A percentile compares a stretch with the other conserved stretches of the same genome.
phyloP scores from a whole-genome alignment of 192 early-diverging fungal species.

The Backusella australiensis region DNA sequence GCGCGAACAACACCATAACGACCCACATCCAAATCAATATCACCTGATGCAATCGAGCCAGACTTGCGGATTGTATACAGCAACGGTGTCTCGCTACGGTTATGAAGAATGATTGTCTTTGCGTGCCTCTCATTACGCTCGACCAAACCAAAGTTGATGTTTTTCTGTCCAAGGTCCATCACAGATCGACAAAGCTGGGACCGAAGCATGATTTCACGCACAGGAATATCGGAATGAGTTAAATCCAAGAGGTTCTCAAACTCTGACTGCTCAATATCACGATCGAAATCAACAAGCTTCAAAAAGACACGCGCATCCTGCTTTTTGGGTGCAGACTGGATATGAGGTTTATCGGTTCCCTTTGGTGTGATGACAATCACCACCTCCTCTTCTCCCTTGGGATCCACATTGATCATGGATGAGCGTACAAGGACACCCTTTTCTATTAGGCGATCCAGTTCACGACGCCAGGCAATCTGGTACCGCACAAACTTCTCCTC shows the following conservation, averaged over 20 bases:
- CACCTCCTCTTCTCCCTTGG: conserved; percentile 63
- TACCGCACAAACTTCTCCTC: conserved; percentile 76
- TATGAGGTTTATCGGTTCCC: conserved; percentile 49
- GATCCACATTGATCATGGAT: conserved; percentile 59
- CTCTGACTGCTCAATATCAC: conserved; percentile 76
- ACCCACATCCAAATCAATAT: conserved; percentile 77
- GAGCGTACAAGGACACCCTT: conserved; percentile 67
- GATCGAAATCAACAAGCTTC: conserved; percentile 82
- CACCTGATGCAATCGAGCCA: conserved; percentile 91
- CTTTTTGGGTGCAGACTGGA: conserved; percentile 76
- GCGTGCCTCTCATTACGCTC: conserved; percentile 83
- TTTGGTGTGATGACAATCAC: conserved; percentile 74
- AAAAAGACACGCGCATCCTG: conserved; percentile 84
- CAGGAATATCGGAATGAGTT: conserved; percentile 62
- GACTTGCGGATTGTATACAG: conserved; percentile 93
- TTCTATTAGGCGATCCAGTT: conserved; percentile 69
- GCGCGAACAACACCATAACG: conserved; percentile 86
- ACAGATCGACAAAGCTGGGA: conserved; percentile 79
- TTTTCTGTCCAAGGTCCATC: conserved; percentile 94
- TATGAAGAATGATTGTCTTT: conserved; percentile 86
- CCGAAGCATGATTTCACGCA: conserved; percentile 89
- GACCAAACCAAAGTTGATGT: conserved; percentile 94
- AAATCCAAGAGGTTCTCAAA: conserved; percentile 69
- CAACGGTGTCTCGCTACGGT: conserved; percentile 85
- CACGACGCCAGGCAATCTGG: conserved; percentile 65